Base-by-base conservation (phyloP, 768 basidiomycete genomes). In the Mycena crocata region DNA sequence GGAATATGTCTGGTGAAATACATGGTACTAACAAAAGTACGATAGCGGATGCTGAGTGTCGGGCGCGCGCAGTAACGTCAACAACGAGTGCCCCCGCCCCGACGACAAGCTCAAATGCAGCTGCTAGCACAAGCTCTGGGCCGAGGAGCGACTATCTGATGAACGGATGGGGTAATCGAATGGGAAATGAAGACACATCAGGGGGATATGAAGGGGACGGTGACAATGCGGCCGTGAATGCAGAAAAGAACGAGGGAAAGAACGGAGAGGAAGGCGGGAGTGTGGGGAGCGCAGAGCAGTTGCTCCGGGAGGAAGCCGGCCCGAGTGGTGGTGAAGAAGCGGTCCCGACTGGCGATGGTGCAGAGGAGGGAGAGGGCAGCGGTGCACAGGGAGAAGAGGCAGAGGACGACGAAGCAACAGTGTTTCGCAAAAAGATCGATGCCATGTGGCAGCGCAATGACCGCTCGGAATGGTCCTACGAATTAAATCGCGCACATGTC, bases 21-120 rank as follows among this genome's bases (percentile, higher is more conserved):
- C 46, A 14, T 3, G 37, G 24, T 8, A 46, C 15, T 17, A 17
- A 21, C 2, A 21, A 5, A 31, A 10, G 23, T 26, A 21, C 9
- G 39, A 7, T 37, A 63, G 62, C 54, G 32, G 52, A 56, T 6
- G 62, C 54, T 0, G 62, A 63, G 2, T 63, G 62, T 32, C 44
- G 35, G 2, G 52, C 54, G 5, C 51, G 60, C 2, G 48, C 28
- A 13, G 28, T 60, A 13, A 19, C 19, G 5, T 31, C 2, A 19
- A 23, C 21, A 1, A 1, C 19, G 21, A 24, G 28, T 35, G 23
- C 2, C 24, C 2, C 26, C 9, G 3, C 24, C 26, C 24, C 24
- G 31, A 5, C 7, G 49, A 2, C 34, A 23, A 15, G 15, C 28
- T 2, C 19, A 48, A 48, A 24, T 24, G 4, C 52, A 5, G 51